Conservation (phyloP, 108 stramenopile species). For the Skeletonema potamos region DNA sequence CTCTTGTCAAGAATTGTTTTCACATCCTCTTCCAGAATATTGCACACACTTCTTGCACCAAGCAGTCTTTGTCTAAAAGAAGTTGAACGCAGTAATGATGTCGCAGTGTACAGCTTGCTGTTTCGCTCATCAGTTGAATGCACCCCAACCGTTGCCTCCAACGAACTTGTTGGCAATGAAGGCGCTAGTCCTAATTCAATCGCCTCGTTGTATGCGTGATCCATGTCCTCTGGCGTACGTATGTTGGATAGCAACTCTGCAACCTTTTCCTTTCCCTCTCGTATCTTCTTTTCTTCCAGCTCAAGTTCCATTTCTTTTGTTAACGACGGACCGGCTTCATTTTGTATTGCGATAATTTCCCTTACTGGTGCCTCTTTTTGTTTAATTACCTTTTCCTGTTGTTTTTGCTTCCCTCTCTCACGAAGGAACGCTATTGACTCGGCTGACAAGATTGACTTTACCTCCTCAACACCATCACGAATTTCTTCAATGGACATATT, state of each 20-base stretch:
- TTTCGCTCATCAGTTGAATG: background rate
- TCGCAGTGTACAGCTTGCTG: slow-evolving; percentile 49
- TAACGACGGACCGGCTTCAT: background rate
- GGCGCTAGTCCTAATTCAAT: slow-evolving; percentile 37
- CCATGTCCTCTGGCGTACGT: slow-evolving; percentile 75
- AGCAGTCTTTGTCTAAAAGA: slow-evolving; percentile 71
- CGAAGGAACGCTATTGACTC: slow-evolving; percentile 66
- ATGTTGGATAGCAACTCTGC: slow-evolving; percentile 64
- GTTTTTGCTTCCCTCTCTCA: slow-evolving; percentile 40
- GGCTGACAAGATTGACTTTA: slow-evolving; percentile 63
- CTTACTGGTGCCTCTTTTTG: background rate
- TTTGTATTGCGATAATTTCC: background rate
- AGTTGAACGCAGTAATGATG: slow-evolving; percentile 72
- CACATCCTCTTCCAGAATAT: slow-evolving; percentile 38
- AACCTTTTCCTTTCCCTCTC: slow-evolving; percentile 59
- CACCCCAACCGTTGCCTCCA: background rate
- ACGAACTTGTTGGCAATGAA: slow-evolving; percentile 27
- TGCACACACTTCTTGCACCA: slow-evolving; percentile 55
- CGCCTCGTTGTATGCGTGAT: slow-evolving; percentile 58
- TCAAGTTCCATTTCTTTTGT: slow-evolving; percentile 18
- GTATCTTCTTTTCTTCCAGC: slow-evolving; percentile 27
- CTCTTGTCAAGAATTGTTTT: slow-evolving; percentile 11
- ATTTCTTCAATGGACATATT: slow-evolving; percentile 76
- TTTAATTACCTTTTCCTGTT: slow-evolving; percentile 13
- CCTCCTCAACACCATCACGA: slow-evolving; percentile 53